Percentiles rank a stretch among this genome's conserved stretches.
Evolutionary conservation across 257 asterid genomes (phyloP).

Genomic region (Salvia miltiorrhiza): DNA sequence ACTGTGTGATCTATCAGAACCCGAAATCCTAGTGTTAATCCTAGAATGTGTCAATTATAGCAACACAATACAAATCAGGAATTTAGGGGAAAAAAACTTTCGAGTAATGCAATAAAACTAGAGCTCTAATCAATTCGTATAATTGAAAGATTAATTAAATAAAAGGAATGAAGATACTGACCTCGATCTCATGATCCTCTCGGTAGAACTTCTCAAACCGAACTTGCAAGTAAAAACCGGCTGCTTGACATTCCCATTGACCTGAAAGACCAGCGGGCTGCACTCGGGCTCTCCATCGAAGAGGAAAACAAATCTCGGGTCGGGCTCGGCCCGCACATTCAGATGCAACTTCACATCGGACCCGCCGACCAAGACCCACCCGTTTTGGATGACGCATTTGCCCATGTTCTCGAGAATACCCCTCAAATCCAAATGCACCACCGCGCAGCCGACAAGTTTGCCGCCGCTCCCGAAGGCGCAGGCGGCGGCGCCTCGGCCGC

Average conservation of each 20-base stretch:
- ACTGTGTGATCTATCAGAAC: no score
- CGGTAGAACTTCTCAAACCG: slow-evolving; percentile 63
- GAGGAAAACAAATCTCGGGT: slow-evolving; percentile 92
- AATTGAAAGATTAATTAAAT: background rate
- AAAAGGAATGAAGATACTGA: slow-evolving; percentile 8
- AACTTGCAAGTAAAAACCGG: slow-evolving; percentile 96
- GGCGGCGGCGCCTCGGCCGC: slow-evolving; percentile 20
- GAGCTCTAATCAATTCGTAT: background rate
- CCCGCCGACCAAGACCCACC: slow-evolving; percentile 60
- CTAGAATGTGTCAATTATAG: background rate
- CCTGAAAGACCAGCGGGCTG: slow-evolving; percentile 95
- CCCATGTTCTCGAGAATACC: slow-evolving; percentile 43
- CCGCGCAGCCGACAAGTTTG: slow-evolving; percentile 58
- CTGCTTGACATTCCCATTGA: slow-evolving; percentile 82
- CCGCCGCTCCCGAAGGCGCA: slow-evolving; percentile 36
- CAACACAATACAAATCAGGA: background rate
- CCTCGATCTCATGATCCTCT: slow-evolving; percentile 82
- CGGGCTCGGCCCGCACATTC: slow-evolving; percentile 79
- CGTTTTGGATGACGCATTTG: slow-evolving; percentile 55
- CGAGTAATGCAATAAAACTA: background rate
- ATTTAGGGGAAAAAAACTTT: background rate
- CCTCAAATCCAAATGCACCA: slow-evolving; percentile 65
- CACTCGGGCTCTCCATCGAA: slow-evolving; percentile 98
- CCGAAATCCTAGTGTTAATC: background rate
- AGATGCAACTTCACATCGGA: slow-evolving; percentile 49